Conservation (phyloP, 805 yeast genomes). For the Schwanniomyces vanrijiae region DNA sequence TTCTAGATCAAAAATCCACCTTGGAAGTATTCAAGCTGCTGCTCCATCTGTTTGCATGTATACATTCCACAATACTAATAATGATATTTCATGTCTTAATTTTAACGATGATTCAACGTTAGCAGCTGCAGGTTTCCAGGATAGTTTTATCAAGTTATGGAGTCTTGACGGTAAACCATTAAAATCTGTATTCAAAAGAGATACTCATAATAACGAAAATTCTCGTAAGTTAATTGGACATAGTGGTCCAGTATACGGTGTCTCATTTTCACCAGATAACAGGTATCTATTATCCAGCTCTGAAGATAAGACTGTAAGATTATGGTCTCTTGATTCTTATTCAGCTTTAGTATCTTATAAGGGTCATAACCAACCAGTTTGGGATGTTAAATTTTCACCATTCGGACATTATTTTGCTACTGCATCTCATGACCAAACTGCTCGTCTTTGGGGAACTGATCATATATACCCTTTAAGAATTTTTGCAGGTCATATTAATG, state of each 20-base stretch:
- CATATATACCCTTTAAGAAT: constrained; percentile 94
- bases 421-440: constrained; percentile 96
- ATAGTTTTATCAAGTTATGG: constrained; percentile 89
- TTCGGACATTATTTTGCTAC: constrained; percentile 98
- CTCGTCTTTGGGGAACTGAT: constrained; percentile 96
- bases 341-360: constrained; percentile 89
- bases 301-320: constrained; percentile 87
- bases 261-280: constrained; percentile 89
- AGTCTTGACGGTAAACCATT: constrained; percentile 88
- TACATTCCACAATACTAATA: constrained; percentile 93
- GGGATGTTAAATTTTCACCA: constrained; percentile 96
- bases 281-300: constrained; percentile 77
- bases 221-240: constrained; percentile 80
- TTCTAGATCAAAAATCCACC: constrained; percentile 68
- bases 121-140: constrained; percentile 94
- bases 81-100: constrained; percentile 80
- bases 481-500: constrained; percentile 96
- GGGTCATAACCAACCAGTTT: constrained; percentile 94
- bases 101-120: constrained; percentile 86
- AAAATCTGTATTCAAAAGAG: constrained; percentile 57
- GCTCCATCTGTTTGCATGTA: constrained; percentile 97
- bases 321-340: constrained; percentile 93
- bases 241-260: constrained; percentile 89
- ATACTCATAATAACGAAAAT: constrained; percentile 46
- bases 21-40: constrained; percentile 66